Evolutionary conservation across 2,329 filamentous ascomycete species (phyloP).

Genomic region (Pseudogymnoascus verrucosus): DNA sequence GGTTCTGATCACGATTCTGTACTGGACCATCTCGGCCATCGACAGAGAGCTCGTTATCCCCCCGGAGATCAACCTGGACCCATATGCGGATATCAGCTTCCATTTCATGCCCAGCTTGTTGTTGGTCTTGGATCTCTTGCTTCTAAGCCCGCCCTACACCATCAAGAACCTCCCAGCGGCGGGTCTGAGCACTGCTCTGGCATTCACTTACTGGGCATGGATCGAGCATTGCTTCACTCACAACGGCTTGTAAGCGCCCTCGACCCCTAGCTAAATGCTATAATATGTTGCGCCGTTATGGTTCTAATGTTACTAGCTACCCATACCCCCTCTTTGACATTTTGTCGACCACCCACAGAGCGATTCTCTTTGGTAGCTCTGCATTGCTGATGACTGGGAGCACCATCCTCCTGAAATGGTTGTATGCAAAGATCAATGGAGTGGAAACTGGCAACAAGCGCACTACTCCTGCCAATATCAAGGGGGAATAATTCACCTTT

Average conservation of each 20-base stretch:
- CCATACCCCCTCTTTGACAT: constrained; percentile 78
- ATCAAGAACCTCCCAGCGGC: constrained; percentile 53
- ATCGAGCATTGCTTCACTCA: constrained; percentile 61
- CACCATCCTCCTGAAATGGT: constrained; percentile 59
- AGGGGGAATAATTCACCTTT: constrained; percentile 18
- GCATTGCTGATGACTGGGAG: constrained; percentile 65
- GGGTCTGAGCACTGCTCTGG: constrained; percentile 48
- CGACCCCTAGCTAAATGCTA: neutral
- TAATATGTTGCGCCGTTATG: neutral
- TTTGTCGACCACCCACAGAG: constrained; percentile 56
- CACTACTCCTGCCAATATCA: constrained; percentile 20
- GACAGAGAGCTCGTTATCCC: constrained; percentile 44
- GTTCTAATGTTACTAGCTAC: constrained; percentile 47
- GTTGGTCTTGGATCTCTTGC: constrained; percentile 54
- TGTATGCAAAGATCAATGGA: constrained; percentile 62
- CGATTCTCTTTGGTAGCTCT: constrained; percentile 60
- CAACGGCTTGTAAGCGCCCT: constrained; percentile 52
- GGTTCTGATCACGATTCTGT: constrained; percentile 61
- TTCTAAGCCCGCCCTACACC: constrained; percentile 67
- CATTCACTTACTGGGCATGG: constrained; percentile 69
- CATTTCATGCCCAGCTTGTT: constrained; percentile 59
- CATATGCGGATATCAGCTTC: constrained; percentile 54
- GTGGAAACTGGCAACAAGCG: constrained; percentile 31
- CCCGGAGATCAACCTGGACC: constrained; percentile 46
- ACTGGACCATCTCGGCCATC: constrained; percentile 60